phyloP scores from a whole-genome alignment of 768 basidiomycete genomes.

The Russula griseocarnosa region DNA sequence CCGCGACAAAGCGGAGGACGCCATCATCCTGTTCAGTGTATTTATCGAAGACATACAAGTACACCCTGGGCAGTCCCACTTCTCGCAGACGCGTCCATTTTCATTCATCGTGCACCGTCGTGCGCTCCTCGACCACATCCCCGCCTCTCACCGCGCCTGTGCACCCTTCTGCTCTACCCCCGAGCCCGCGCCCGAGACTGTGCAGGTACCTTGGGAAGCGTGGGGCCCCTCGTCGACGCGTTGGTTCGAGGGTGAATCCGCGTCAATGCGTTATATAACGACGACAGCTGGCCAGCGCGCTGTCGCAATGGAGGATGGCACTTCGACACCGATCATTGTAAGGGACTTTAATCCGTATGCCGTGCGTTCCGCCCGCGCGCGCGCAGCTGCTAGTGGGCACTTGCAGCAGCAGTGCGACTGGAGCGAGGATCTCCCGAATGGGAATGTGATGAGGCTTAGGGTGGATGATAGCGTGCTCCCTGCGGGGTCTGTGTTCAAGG shows the following conservation, averaged over 20 bases:
- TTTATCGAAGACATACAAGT: conserved; percentile 19
- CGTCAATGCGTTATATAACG: conserved; percentile 34
- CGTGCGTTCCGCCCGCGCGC: conserved; percentile 17
- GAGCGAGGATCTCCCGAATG: conserved; percentile 12
- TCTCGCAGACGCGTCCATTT: conserved; percentile 25
- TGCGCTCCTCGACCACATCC: conserved; percentile 25
- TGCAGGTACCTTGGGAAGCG: conserved; percentile 26
- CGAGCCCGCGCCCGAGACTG: background rate
- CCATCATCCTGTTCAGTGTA: conserved; percentile 32
- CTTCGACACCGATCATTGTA: conserved; percentile 23
- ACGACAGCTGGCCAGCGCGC: conserved; percentile 35
- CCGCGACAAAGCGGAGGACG: conserved; percentile 28
- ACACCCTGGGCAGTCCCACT: background rate
- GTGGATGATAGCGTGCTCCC: conserved; percentile 8
- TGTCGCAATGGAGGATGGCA: conserved; percentile 22
- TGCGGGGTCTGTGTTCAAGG: conserved; percentile 25
- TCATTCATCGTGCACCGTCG: conserved; percentile 31
- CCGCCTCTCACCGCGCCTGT: background rate
- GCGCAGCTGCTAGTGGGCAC: background rate
- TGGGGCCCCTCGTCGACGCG: conserved; percentile 28
- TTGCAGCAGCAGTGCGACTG: conserved; percentile 6
- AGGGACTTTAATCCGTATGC: conserved; percentile 31
- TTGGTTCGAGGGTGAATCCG: conserved; percentile 28
- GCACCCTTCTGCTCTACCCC: conserved; percentile 7
- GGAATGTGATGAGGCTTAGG: conserved; percentile 10